Percentiles rank a stretch among this genome's conserved stretches.
Conservation (phyloP, 805 yeast genomes). For the Candida maltosa region DNA sequence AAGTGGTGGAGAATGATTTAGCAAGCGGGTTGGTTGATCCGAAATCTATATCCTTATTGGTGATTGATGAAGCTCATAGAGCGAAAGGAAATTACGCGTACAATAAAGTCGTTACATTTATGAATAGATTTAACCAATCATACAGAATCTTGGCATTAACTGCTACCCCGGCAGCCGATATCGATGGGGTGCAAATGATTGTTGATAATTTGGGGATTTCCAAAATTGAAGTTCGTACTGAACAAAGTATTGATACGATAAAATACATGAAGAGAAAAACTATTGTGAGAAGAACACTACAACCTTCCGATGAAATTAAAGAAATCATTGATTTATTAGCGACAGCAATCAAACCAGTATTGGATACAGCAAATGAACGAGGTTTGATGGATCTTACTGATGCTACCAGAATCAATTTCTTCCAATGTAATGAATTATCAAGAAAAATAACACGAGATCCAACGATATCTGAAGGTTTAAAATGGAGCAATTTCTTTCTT, state of each 20-base stretch:
- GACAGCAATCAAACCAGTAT: constrained; percentile 64
- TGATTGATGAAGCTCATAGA: constrained; percentile 94
- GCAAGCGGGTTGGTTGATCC: constrained; percentile 74
- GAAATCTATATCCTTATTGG: constrained; percentile 66
- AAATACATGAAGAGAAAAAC: constrained; percentile 71
- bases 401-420: constrained; percentile 67
- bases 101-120: constrained; percentile 69
- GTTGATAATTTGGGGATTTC: constrained; percentile 73
- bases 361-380: constrained; percentile 60
- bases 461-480: constrained; percentile 59
- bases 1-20: constrained; percentile 89
- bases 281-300: constrained; percentile 58
- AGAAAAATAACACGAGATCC: constrained; percentile 54
- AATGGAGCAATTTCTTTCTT: constrained; percentile 67
- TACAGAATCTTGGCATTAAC: constrained; percentile 82
- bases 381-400: constrained; percentile 64
- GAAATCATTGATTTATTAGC: constrained; percentile 53
- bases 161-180: constrained; percentile 91
- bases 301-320: constrained; percentile 48
- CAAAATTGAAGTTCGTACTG: constrained; percentile 80
- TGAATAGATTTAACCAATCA: constrained; percentile 51
- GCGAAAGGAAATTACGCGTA: constrained; percentile 90
- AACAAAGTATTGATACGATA: constrained; percentile 73
- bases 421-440: constrained; percentile 66
- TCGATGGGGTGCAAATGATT: constrained; percentile 85